Conservation (phyloP, 352 stramenopile genomes). For the Poterioochromonas sp. region DNA sequence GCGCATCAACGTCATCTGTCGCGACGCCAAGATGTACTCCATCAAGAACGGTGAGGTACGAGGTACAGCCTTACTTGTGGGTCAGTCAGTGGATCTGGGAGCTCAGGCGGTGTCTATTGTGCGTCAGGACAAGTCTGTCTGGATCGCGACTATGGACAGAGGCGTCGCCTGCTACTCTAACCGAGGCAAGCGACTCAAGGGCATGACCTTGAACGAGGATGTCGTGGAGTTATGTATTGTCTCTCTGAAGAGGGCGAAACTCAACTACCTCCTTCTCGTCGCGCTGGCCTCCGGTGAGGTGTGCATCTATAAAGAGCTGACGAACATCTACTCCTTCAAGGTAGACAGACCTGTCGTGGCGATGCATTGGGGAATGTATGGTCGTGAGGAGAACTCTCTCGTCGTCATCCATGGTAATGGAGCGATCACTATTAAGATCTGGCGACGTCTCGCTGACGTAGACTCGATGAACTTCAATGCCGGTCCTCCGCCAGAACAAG, state of each 20-base stretch:
- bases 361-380: slow-evolving; percentile 70
- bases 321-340: slow-evolving; percentile 46
- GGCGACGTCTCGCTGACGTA: not conserved
- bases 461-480: not conserved
- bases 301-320: slow-evolving; percentile 68
- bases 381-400: slow-evolving; percentile 68
- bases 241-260: not conserved
- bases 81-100: slow-evolving; percentile 72
- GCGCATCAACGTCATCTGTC: slow-evolving; percentile 65
- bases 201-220: not conserved
- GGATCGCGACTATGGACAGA: slow-evolving; percentile 68
- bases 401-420: slow-evolving; percentile 50
- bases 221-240: slow-evolving; percentile 5
- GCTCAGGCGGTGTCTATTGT: slow-evolving; percentile 46
- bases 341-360: slow-evolving; percentile 40
- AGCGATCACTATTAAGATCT: slow-evolving; percentile 13
- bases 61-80: slow-evolving; percentile 42
- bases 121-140: slow-evolving; percentile 48
- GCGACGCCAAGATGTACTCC: slow-evolving; percentile 69
- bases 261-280: slow-evolving; percentile 53
- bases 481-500: slow-evolving; percentile 46
- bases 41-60: slow-evolving; percentile 77
- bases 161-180: slow-evolving; percentile 67
- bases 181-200: slow-evolving; percentile 9
- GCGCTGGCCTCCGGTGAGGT: slow-evolving; percentile 69